Evolutionary conservation across 2,329 filamentous ascomycete species (phyloP), one percentile per base, ranked within the genome.

Genomic region (Uncinocarpus reesii): DNA sequence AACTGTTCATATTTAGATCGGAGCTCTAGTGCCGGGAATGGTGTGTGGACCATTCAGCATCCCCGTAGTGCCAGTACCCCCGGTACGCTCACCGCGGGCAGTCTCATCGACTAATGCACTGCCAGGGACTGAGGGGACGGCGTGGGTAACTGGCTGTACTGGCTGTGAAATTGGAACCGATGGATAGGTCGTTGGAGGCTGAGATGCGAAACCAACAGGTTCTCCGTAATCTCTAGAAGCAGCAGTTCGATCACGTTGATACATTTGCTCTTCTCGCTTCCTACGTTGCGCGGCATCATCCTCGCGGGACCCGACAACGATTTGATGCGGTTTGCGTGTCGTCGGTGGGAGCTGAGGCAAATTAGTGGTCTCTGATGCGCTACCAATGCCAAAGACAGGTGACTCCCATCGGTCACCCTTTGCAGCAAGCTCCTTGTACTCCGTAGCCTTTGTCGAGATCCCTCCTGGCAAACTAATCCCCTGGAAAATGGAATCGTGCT

Each of bases 341-440:
- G 83, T 68, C 31, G 71, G 57, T 1, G 66, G 64, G 31, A 74
- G 62, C 53, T 68, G 63, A 1, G 89, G 88, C 36, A 95, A 75
- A 59, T 84, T 78, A 20, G 69, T 75, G 35, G 85, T 87, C 68
- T 83, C 81, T 48, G 77, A 73, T 8, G 89, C 88, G 36, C 71
- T 77, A 41, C 92, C 90, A 58, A 96, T 83, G 52, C 80, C 83
- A 73, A 98, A 98, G 60, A 98, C 80, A 7, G 90, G 87, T 52
- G 85, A 93, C 74, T 95, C 84, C 92, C 92, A 98, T 66, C 81
- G 83, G 48, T 95, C 85, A 45, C 92, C 92, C 78, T 92, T 87
- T 56, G 73, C 74, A 7, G 90, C 86, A 50, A 95, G 76, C 18
- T 95, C 80, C 71, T 81, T 86, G 76, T 93, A 96, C 67, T 95